Evolutionary conservation across 2,329 filamentous ascomycete species (phyloP), one percentile per base, ranked within the genome.

Genomic region (Didymella segeticola): DNA sequence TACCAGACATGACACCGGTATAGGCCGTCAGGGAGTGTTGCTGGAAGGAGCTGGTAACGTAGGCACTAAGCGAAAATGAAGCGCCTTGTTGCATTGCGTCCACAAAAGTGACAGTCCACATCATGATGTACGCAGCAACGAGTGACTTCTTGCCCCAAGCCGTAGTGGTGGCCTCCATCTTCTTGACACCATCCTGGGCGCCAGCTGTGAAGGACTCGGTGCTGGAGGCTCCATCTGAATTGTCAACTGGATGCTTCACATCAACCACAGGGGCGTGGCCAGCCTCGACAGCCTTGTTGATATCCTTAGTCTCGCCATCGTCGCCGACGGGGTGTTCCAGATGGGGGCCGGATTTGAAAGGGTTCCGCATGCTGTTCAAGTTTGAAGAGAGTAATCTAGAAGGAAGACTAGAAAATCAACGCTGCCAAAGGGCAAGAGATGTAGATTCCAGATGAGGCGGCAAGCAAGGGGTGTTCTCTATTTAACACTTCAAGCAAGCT

Each of bases 41-140:
- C 9, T 51, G 33, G 43, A 75, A 77, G 1, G 62, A 54, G 41
- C 66, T 71, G 9, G 70, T 71, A 47, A 80, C 77, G 41, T 71
- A 76, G 10, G 72, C 15, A 22, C 5, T 30, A 8, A 54, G 33
- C 7, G 73, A 75, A 49, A 68, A 70, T 11, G 75, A 73, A 37
- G 75, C 71, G 34, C 69, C 68, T 49, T 76, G 64, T 49, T 79
- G 70, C 46, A 79, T 64, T 12, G 74, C 47, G 43, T 82, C 80
- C 58, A 77, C 74, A 20, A 58, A 58, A 10, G 34, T 47, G 34
- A 58, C 23, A n/a, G 48, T 22, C 56, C 56, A 58, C 46, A 58
- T 58, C 36, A 53, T 47, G 26, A 57, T 39, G 38, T 79, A 81
- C n/a, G 75, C 76, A 15, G 65, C 47, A 15, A 75, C 64, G 19